Conservation (phyloP, 371 early-diverging fungal genomes). For the Mucor racemosus region DNA sequence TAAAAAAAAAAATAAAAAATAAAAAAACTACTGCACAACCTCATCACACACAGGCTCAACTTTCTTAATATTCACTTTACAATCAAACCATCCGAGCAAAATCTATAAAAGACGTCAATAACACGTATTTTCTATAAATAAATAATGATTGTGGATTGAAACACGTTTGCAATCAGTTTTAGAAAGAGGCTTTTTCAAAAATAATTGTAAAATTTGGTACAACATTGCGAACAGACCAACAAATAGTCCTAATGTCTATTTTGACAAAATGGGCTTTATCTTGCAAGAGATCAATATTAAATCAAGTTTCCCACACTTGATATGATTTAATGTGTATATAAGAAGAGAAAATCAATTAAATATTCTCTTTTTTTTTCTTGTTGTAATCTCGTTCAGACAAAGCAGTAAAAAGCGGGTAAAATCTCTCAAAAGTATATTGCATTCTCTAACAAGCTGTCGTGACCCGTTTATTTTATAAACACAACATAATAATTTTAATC, state of each 20-base stretch:
- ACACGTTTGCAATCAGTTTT: background rate
- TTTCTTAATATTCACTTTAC: background rate
- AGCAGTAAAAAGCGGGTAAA: conserved; percentile 1
- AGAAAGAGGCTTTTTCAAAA: background rate
- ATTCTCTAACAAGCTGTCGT: background rate
- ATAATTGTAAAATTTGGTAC: background rate
- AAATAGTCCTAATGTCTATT: background rate
- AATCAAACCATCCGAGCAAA: background rate
- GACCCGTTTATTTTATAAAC: conserved; percentile 5
- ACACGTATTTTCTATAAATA: background rate
- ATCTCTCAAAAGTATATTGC: background rate
- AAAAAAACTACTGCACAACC: background rate
- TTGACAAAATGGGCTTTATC: conserved; percentile 1
- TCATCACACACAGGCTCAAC: background rate
- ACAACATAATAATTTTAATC: background rate
- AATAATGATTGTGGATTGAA: background rate
- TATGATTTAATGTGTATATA: background rate
- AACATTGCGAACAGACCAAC: conserved; percentile 11
- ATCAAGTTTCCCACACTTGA: conserved; percentile 7
- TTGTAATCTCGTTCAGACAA: background rate
- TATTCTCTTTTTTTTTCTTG: background rate
- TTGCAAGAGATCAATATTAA: background rate
- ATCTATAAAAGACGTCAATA: background rate
- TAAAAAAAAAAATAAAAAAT: too few relatives aligned
- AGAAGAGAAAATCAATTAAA: background rate